phyloP scores from a whole-genome alignment of 306 rosid species.

The Prinsepia uniflora region DNA sequence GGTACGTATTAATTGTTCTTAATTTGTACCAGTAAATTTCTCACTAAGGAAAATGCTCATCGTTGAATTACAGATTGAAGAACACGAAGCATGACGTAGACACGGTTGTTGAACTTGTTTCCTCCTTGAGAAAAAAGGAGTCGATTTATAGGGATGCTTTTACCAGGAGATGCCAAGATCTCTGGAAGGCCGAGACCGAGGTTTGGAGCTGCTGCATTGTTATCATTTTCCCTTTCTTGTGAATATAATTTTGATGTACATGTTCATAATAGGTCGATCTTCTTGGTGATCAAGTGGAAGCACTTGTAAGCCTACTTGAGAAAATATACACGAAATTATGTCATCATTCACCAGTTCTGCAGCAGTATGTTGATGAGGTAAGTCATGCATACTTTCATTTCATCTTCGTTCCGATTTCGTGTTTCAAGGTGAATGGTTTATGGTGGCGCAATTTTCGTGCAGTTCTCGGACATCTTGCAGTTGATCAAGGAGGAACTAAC shows the following conservation, averaged over 20 bases:
- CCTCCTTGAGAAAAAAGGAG: slow-evolving; percentile 42
- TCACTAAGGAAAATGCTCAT: background rate
- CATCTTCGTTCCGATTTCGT: background rate
- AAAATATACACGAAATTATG: slow-evolving; percentile 48
- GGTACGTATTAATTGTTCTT: slow-evolving; percentile 31
- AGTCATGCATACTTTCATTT: slow-evolving; percentile 1
- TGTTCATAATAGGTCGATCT: slow-evolving; percentile 61
- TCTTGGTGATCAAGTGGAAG: slow-evolving; percentile 91
- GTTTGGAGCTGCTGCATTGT: slow-evolving; percentile 21
- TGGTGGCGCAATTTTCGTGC: background rate
- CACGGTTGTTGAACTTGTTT: slow-evolving; percentile 27
- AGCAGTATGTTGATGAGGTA: slow-evolving; percentile 60
- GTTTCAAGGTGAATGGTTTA: background rate
- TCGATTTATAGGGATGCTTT: slow-evolving; percentile 58
- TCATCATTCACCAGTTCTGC: slow-evolving; percentile 57
- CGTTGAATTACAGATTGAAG: slow-evolving; percentile 43
- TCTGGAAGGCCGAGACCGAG: slow-evolving; percentile 75
- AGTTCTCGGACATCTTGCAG: slow-evolving; percentile 55
- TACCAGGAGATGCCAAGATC: slow-evolving; percentile 67
- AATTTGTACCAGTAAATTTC: background rate
- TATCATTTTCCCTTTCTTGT: background rate
- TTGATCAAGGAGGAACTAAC: slow-evolving; percentile 43
- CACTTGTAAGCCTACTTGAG: slow-evolving; percentile 54
- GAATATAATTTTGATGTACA: background rate
- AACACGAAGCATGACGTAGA: slow-evolving; percentile 44